A percentile compares a stretch with the other conserved stretches of the same genome.
Conservation (phyloP, 2,329 filamentous ascomycete genomes). For the Ceratocystis lukuohia region DNA sequence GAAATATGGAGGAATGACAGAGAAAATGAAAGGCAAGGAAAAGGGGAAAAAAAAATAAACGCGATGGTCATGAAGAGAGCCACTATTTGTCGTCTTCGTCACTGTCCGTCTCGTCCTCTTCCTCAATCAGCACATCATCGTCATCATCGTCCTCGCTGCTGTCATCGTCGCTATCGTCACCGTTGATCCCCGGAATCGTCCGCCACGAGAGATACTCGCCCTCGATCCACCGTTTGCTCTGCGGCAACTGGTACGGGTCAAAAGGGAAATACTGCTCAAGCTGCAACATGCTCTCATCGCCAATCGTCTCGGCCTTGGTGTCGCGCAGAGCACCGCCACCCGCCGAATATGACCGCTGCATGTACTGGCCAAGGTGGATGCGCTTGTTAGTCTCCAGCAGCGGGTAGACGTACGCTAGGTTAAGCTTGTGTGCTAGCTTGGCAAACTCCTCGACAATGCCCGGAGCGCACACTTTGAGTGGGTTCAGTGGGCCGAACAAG, state of each 20-base stretch:
- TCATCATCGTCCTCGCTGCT: slow-evolving; percentile 37
- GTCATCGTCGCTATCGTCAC: slow-evolving; percentile 41
- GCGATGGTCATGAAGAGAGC: slow-evolving; percentile 8
- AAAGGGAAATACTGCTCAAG: slow-evolving; percentile 95
- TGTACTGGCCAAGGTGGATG: slow-evolving; percentile 61
- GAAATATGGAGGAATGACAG: background rate
- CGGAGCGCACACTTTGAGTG: slow-evolving; percentile 85
- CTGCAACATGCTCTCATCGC: slow-evolving; percentile 65
- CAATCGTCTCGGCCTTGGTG: slow-evolving; percentile 16
- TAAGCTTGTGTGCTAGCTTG: slow-evolving; percentile 69
- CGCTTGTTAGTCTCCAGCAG: slow-evolving; percentile 88
- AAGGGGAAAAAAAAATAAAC: background rate
- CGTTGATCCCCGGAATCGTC: slow-evolving; percentile 55
- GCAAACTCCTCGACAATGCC: slow-evolving; percentile 87
- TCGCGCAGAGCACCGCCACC: slow-evolving; percentile 31
- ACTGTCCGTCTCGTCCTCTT: slow-evolving; percentile 37
- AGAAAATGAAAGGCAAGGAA: background rate
- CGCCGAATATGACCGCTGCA: slow-evolving; percentile 40
- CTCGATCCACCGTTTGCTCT: slow-evolving; percentile 78
- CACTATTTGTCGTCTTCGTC: slow-evolving; percentile 32
- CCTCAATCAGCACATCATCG: slow-evolving; percentile 33
- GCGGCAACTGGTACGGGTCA: slow-evolving; percentile 83
- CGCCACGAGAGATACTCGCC: slow-evolving; percentile 73
- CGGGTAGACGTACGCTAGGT: slow-evolving; percentile 79
- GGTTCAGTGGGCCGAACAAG: slow-evolving; percentile 82